Conservation (phyloP, 768 basidiomycete species). For the Termitomyces sp. region DNA sequence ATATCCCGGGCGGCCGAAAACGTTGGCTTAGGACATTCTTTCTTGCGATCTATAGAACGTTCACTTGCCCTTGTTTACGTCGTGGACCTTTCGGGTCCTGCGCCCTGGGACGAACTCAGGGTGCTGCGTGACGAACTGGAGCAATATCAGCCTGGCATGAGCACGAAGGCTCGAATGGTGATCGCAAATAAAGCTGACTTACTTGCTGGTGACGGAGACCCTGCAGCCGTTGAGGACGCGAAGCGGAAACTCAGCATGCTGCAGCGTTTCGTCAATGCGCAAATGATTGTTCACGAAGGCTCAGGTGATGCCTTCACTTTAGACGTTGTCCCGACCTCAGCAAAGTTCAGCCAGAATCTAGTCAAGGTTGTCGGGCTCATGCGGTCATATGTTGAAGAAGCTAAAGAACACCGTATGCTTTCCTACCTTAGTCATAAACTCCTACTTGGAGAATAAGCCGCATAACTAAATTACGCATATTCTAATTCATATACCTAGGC, state of each 20-base stretch:
- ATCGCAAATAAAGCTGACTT: conserved; percentile 96
- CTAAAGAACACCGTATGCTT: conserved; percentile 18
- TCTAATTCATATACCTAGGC: neutral
- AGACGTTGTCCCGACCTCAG: conserved; percentile 81
- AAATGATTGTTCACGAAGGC: conserved; percentile 33
- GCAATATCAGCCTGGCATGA: conserved; percentile 76
- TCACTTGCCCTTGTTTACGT: conserved; percentile 90
- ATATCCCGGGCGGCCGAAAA: conserved; percentile 83
- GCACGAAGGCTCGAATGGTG: conserved; percentile 72
- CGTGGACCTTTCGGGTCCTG: conserved; percentile 75
- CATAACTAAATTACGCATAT: neutral
- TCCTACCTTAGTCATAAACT: neutral
- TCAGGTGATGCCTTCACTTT: conserved; percentile 31
- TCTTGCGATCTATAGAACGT: conserved; percentile 90
- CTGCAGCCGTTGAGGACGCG: conserved; percentile 48
- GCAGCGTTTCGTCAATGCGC: conserved; percentile 50
- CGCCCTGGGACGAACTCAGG: conserved; percentile 75
- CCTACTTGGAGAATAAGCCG: neutral
- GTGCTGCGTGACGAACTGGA: conserved; percentile 82
- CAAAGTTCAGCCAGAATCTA: conserved; percentile 84
- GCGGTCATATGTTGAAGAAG: conserved; percentile 57
- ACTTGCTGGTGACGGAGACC: conserved; percentile 51
- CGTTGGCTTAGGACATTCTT: conserved; percentile 90
- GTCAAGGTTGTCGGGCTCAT: conserved; percentile 64
- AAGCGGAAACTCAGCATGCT: conserved; percentile 53